phyloP scores from a whole-genome alignment of 345 rosid species.

The Syzygium aqueum region DNA sequence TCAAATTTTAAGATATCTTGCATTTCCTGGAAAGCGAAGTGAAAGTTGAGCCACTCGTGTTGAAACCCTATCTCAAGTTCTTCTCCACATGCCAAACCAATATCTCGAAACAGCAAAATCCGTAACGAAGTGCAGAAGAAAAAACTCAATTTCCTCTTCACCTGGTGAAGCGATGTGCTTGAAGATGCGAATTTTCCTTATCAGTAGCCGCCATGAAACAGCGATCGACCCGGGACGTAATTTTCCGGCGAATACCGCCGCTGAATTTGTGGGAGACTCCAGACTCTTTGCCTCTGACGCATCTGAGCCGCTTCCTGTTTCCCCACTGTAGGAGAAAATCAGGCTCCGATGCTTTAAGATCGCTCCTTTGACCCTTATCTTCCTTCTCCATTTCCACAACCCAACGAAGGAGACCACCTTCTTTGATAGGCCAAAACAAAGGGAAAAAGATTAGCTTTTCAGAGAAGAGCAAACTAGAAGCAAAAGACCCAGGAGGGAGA shows the following conservation, averaged over 20 bases:
- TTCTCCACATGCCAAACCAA: background rate
- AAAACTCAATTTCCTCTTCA: background rate
- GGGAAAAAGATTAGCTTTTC: background rate
- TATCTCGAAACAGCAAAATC: background rate
- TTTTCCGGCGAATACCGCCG: constrained; percentile 35
- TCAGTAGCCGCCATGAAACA: constrained; percentile 13
- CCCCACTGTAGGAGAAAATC: constrained; percentile 68
- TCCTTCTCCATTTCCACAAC: constrained; percentile 31
- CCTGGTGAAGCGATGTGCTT: constrained; percentile 45
- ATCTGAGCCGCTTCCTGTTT: constrained; percentile 61
- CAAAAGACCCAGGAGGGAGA: background rate
- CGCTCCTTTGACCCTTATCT: constrained; percentile 27
- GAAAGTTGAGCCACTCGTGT: background rate
- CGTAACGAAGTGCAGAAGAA: background rate
- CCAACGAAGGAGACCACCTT: background rate
- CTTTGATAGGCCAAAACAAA: background rate
- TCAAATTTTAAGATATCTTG: background rate
- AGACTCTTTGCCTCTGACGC: constrained; percentile 64
- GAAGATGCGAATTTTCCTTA: constrained; percentile 29
- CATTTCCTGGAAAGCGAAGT: background rate
- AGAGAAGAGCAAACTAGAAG: background rate
- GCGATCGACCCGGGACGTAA: constrained; percentile 22
- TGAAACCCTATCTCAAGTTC: background rate
- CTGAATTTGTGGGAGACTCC: constrained; percentile 36
- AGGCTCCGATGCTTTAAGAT: constrained; percentile 20